A percentile compares a stretch with the other conserved stretches of the same genome.
Evolutionary conservation across 306 rosid species (phyloP).

Genomic region (Spatholobus suberectus): DNA sequence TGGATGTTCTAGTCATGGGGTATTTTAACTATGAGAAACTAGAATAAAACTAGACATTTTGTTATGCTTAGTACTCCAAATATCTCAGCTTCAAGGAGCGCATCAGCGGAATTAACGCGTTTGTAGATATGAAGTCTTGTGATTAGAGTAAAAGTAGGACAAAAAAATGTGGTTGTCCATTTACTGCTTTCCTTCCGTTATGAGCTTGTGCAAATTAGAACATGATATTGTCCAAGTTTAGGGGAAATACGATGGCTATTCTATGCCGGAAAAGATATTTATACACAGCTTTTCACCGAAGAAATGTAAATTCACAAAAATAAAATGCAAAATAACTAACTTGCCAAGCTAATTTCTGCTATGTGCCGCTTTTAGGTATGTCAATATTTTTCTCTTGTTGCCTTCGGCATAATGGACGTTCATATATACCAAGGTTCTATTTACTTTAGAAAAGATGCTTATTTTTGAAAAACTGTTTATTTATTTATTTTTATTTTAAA

Average conservation of each 20-base stretch:
- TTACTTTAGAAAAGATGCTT: too few species aligned
- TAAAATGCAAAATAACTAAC: not conserved
- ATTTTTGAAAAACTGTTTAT: too few species aligned
- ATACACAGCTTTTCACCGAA: not conserved
- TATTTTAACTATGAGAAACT: slow-evolving; percentile 11
- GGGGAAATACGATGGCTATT: not conserved
- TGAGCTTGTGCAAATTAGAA: not conserved
- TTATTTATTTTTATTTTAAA: too few species aligned
- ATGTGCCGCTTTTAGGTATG: too few species aligned
- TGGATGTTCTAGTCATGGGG: not conserved
- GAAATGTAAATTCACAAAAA: not conserved
- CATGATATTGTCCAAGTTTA: not conserved
- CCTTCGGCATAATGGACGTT: too few species aligned
- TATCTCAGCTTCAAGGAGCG: not conserved
- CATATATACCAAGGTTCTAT: too few species aligned
- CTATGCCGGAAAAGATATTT: not conserved
- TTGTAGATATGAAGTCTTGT: slow-evolving; percentile 36
- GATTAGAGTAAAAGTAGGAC: slow-evolving; percentile 38
- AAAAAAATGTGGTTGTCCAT: slow-evolving; percentile 47
- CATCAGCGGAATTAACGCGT: not conserved
- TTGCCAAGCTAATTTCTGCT: too few species aligned
- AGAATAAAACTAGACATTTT: slow-evolving; percentile 7
- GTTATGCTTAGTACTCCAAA: slow-evolving; percentile 23
- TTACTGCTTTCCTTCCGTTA: not conserved
- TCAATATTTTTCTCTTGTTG: too few species aligned